Conservation (phyloP, 345 rosid species). For the Lepidium africanum region DNA sequence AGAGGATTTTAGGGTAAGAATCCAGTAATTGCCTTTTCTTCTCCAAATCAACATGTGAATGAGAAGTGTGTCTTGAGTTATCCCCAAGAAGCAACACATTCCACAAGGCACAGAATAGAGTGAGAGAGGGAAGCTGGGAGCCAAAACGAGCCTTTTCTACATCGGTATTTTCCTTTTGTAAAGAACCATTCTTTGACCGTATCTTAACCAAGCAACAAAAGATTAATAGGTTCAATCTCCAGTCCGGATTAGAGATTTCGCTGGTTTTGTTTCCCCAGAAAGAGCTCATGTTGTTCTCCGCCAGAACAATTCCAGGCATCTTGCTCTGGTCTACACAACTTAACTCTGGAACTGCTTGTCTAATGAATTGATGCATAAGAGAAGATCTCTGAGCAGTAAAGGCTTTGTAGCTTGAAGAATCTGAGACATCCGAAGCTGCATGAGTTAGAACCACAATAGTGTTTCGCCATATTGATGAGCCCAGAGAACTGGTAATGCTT, state of each 20-base stretch:
- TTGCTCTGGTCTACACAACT: slow-evolving; percentile 31
- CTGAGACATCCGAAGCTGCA: slow-evolving; percentile 48
- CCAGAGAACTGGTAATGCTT: slow-evolving; percentile 37
- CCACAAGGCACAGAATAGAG: slow-evolving; percentile 41
- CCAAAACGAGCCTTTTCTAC: slow-evolving; percentile 29
- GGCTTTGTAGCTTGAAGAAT: slow-evolving; percentile 38
- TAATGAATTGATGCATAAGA: slow-evolving; percentile 39
- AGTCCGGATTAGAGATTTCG: slow-evolving; percentile 33
- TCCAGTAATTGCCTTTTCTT: slow-evolving; percentile 3
- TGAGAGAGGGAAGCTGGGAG: slow-evolving; percentile 23
- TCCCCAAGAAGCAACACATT: slow-evolving; percentile 35
- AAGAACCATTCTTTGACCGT: slow-evolving; percentile 31
- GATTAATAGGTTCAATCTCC: slow-evolving; percentile 56
- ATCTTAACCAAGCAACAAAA: slow-evolving; percentile 55
- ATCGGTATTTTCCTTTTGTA: slow-evolving; percentile 23
- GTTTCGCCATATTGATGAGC: slow-evolving; percentile 62
- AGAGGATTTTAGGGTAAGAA: background rate
- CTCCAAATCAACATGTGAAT: slow-evolving; percentile 4
- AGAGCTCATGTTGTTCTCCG: slow-evolving; percentile 44
- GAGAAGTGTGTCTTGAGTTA: slow-evolving; percentile 24
- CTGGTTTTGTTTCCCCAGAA: slow-evolving; percentile 22
- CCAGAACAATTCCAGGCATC: slow-evolving; percentile 46
- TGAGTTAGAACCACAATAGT: slow-evolving; percentile 57
- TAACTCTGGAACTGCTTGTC: slow-evolving; percentile 44
- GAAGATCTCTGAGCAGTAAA: slow-evolving; percentile 40